Evolutionary conservation across 202 grass and related monocot species (phyloP).

Genomic region (Panicum hallii): DNA sequence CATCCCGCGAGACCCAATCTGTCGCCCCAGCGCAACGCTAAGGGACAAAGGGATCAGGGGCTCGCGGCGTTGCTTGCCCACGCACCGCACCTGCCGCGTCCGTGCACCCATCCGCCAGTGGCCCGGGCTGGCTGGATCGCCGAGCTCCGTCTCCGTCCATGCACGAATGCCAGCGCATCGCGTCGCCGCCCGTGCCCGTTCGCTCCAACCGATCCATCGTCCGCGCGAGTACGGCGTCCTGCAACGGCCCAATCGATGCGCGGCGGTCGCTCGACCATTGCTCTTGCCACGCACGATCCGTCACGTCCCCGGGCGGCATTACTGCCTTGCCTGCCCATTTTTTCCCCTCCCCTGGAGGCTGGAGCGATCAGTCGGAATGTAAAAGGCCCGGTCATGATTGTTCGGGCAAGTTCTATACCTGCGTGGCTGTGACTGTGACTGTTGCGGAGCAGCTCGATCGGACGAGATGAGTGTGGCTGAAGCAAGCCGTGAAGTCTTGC

Average conservation of each 20-base stretch:
- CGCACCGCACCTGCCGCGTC: slow-evolving; percentile 27
- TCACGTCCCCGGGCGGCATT: slow-evolving; percentile 3
- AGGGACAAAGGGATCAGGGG: neutral
- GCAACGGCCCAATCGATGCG: slow-evolving; percentile 38
- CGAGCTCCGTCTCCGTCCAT: neutral
- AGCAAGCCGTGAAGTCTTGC: slow-evolving; percentile 36
- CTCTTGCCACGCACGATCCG: slow-evolving; percentile 21
- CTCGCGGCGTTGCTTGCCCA: neutral
- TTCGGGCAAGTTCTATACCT: neutral
- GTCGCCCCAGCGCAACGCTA: slow-evolving; percentile 29
- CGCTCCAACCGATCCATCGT: slow-evolving; percentile 26
- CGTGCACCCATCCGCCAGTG: neutral
- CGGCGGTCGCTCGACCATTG: slow-evolving; percentile 36
- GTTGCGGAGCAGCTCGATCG: neutral
- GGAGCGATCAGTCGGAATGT: slow-evolving; percentile 26
- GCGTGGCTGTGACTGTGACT: neutral
- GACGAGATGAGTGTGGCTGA: slow-evolving; percentile 40
- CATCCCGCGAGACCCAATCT: neutral
- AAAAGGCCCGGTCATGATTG: slow-evolving; percentile 18
- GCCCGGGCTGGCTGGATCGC: neutral
- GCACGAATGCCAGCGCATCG: slow-evolving; percentile 60
- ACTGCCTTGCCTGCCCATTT: slow-evolving; percentile 55
- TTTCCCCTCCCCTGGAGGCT: neutral
- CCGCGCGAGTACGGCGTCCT: slow-evolving; percentile 25
- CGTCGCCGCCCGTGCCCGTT: neutral